phyloP scores from a whole-genome alignment of 2,329 filamentous ascomycete species.

The Calonectria pteridis region DNA sequence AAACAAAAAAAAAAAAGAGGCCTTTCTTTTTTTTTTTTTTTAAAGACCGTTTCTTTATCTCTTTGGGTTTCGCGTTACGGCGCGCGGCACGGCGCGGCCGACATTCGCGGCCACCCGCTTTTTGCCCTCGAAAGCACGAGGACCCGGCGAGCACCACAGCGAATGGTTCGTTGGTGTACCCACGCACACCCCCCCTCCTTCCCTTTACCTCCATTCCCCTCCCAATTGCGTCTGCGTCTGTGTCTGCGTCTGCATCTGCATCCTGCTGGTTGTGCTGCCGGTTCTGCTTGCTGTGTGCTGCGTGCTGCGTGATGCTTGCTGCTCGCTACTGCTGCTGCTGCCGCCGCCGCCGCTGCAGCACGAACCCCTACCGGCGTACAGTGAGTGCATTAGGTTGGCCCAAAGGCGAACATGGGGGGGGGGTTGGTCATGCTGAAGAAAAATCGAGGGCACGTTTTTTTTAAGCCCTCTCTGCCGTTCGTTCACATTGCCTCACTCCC shows the following conservation, averaged over 20 bases:
- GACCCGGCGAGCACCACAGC: neutral
- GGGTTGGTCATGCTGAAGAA: conserved; percentile 1
- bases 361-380: conserved; percentile 8
- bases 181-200: neutral
- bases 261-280: neutral
- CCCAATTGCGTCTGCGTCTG: neutral
- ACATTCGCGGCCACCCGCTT: conserved; percentile 13
- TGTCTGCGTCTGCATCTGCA: neutral
- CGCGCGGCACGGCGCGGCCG: conserved; percentile 20
- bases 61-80: conserved; percentile 1
- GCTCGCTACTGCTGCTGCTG: neutral
- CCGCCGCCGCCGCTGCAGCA: conserved; percentile 4
- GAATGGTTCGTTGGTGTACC: neutral
- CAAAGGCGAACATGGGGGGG: conserved; percentile 6
- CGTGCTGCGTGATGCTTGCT: neutral
- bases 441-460: neutral
- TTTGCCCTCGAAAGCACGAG: neutral
- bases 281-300: neutral
- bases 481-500: neutral
- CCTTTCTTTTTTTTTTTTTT: neutral
- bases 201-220: too few relatives aligned
- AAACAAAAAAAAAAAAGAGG: neutral
- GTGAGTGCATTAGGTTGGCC: conserved; percentile 6
- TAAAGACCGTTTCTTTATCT: neutral
- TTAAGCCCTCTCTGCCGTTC: neutral